These are phyloP conservation scores for Globisporangium paddicum DNA, from an alignment of 352 stramenopile genomes.

Conservation along the genomic window DNA sequence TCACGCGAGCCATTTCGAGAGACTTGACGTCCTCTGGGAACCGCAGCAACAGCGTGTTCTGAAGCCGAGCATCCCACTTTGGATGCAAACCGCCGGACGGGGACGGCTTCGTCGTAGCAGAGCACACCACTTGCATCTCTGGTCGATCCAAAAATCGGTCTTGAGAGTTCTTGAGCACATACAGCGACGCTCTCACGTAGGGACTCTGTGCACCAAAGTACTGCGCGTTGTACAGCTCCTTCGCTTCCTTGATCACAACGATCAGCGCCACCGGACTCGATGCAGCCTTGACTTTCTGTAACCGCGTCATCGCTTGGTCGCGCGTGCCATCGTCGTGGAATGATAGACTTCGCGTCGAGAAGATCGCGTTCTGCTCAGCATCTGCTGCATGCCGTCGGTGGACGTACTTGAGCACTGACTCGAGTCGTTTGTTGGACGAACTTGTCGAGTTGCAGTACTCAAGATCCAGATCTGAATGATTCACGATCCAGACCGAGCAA, in stretches of 20 bases:
- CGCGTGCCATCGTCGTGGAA: conserved; percentile 42
- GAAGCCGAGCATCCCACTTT: conserved; percentile 67
- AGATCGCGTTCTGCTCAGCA: conserved; percentile 52
- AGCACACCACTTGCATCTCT: conserved; percentile 75
- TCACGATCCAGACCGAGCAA: conserved; percentile 87
- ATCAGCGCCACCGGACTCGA: conserved; percentile 78
- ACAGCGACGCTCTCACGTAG: conserved; percentile 79
- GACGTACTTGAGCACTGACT: conserved; percentile 70
- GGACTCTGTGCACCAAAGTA: conserved; percentile 84
- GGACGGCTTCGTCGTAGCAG: conserved; percentile 71
- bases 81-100: conserved; percentile 68
- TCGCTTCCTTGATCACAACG: conserved; percentile 73
- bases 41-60: conserved; percentile 75
- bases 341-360: conserved; percentile 58
- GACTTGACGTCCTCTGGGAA: conserved; percentile 57
- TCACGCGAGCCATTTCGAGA: conserved; percentile 67
- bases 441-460: conserved; percentile 85
- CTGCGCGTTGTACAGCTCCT: conserved; percentile 80
- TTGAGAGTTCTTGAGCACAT: conserved; percentile 77
- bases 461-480: conserved; percentile 78
- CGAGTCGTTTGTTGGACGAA: conserved; percentile 63
- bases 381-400: conserved; percentile 41
- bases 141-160: conserved; percentile 73
- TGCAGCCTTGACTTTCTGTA: conserved; percentile 78
- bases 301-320: conserved; percentile 47